Evolutionary conservation across 805 yeast species (phyloP).

Genomic region (Sugiyamaella smithiae): DNA sequence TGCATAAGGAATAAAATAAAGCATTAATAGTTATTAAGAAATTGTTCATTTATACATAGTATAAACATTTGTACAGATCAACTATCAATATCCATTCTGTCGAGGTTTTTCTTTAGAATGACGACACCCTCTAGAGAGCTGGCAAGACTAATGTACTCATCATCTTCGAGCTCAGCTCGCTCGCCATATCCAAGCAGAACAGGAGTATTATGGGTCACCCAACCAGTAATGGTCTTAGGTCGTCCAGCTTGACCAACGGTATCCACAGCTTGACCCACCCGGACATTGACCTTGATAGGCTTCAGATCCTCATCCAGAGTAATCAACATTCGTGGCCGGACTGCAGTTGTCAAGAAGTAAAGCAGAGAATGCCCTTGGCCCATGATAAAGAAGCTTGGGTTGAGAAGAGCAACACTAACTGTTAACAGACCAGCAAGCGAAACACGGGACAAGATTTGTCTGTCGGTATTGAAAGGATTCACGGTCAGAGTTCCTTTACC

Average conservation of each 20-base stretch:
- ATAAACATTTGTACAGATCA: neutral
- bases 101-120: constrained; percentile 87
- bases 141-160: constrained; percentile 82
- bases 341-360: constrained; percentile 81
- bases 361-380: constrained; percentile 73
- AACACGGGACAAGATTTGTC: constrained; percentile 81
- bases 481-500: constrained; percentile 95
- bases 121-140: constrained; percentile 90
- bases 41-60: neutral
- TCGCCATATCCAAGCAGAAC: constrained; percentile 92
- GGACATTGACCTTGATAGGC: constrained; percentile 90
- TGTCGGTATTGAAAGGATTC: constrained; percentile 85
- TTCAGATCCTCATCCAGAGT: constrained; percentile 90
- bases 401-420: constrained; percentile 76
- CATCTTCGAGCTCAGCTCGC: constrained; percentile 94
- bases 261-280: constrained; percentile 99
- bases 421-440: constrained; percentile 88
- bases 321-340: constrained; percentile 87
- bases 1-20: neutral
- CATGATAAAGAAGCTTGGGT: constrained; percentile 79
- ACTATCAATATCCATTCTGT: constrained; percentile 35
- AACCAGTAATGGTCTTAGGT: constrained; percentile 97
- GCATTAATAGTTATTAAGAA: neutral
- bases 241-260: constrained; percentile 99
- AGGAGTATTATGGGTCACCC: constrained; percentile 99